phyloP scores from a whole-genome alignment of 2,329 filamentous ascomycete genomes.

The Dactylellina leptospora region DNA sequence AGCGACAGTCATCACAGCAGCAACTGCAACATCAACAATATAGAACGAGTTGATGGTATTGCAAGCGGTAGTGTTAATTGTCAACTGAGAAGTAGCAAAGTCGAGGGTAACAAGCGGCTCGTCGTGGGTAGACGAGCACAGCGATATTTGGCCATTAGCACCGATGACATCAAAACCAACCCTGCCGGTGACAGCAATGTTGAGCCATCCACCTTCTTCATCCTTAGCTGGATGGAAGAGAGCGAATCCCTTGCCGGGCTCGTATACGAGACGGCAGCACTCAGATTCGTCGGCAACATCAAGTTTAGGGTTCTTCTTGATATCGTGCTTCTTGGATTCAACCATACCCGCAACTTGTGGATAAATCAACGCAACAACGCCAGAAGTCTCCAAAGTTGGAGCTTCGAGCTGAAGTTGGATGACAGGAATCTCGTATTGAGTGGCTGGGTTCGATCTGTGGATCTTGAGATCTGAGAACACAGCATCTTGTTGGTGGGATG shows the following conservation, averaged over 20 bases:
- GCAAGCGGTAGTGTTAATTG: constrained; percentile 56
- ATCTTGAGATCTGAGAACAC: constrained; percentile 55
- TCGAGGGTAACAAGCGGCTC: constrained; percentile 56
- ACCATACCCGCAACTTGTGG: constrained; percentile 55
- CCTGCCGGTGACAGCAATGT: constrained; percentile 55
- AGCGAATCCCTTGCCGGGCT: constrained; percentile 54
- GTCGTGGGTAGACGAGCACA: constrained; percentile 55
- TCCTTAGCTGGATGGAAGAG: constrained; percentile 57
- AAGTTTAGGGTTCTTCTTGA: constrained; percentile 54
- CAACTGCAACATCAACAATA: constrained; percentile 58
- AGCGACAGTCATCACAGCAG: constrained; percentile 56
- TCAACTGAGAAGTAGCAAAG: constrained; percentile 53
- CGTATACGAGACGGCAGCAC: constrained; percentile 57
- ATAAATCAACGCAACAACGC: constrained; percentile 56
- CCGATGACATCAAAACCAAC: constrained; percentile 56
- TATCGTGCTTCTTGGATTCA: constrained; percentile 49
- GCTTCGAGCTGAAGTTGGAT: constrained; percentile 56
- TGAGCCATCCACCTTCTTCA: constrained; percentile 56
- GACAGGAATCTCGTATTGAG: constrained; percentile 54
- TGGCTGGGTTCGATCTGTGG: constrained; percentile 54
- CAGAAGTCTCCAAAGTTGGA: constrained; percentile 52
- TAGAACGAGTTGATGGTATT: constrained; percentile 56
- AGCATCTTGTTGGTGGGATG: constrained; percentile 53
- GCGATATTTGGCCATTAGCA: constrained; percentile 55
- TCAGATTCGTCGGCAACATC: constrained; percentile 55